Evolutionary conservation across 805 yeast genomes (phyloP), one percentile per base, ranked within the genome.

Genomic region (Pichia californica): DNA sequence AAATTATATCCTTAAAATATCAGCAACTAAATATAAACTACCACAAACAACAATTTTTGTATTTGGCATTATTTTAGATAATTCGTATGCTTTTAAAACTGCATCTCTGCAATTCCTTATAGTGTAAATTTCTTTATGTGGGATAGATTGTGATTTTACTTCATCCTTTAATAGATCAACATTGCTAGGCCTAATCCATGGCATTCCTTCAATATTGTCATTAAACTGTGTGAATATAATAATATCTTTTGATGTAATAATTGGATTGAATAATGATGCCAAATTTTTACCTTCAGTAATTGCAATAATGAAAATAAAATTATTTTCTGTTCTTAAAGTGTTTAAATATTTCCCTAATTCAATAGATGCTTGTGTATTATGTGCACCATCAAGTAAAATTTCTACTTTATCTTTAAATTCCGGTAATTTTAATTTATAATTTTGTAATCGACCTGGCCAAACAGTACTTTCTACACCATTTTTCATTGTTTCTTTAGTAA

Each of bases 381-480:
- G 98, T 0, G 98, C 97, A 3, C 98, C 98, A 63, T 91, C 98
- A 2, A 93, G 55, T 4, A 93, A 61, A 0, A 79, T 60, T 1
- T 53, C 49, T 0, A 69, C 59, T 40, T 18, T 30, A 7, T 49
- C 52, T 19, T 58, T 15, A 8, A 9, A 43, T 10, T 13, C 32
- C 38, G 40, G 39, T 13, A 57, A 52, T 7, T 55, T 50, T n/a
- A 70, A 52, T 4, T 61, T 47, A 13, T 76, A 25, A 25, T 57
- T 47, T 54, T 93, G 96, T 41, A 93, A 64, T 47, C 99, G 67
- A 1, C 97, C 98, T 0, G 95, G 95, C 98, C 98, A 89, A 8
- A 52, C 49, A 0, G 88, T 81, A 0, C 51, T 41, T 2, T 53
- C 40, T 0, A 89, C 61, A 0, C 96, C 95, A 7, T 55, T 49